phyloP scores from a whole-genome alignment of 176 grass and related monocot genomes.

The Chloris gayana region DNA sequence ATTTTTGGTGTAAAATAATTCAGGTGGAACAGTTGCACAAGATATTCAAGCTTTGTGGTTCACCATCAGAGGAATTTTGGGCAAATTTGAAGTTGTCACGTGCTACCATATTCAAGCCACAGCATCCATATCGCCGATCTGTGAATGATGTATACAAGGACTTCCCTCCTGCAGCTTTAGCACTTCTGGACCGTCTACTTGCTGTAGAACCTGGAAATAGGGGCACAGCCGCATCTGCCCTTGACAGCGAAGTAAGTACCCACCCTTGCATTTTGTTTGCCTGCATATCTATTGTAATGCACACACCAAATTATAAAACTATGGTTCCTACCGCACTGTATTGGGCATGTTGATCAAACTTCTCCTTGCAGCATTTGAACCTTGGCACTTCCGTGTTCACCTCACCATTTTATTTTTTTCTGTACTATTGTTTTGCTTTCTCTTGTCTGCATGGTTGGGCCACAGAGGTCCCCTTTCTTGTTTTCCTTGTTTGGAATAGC shows the following conservation, averaged over 20 bases:
- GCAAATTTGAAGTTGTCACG: conserved; percentile 72
- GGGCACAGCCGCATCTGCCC: conserved; percentile 76
- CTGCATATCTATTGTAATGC: neutral
- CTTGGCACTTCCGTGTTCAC: neutral
- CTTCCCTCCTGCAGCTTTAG: conserved; percentile 74
- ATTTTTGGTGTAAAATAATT: conserved; percentile 3
- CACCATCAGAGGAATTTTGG: conserved; percentile 92
- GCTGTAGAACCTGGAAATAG: conserved; percentile 81
- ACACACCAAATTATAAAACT: neutral
- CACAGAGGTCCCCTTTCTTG: neutral
- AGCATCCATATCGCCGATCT: conserved; percentile 71
- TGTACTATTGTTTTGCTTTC: neutral
- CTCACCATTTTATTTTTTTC: neutral
- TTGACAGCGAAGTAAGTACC: conserved; percentile 80
- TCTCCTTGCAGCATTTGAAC: neutral
- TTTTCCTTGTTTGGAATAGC: neutral
- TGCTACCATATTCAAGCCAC: conserved; percentile 83
- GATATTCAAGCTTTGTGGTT: conserved; percentile 96
- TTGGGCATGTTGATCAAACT: neutral
- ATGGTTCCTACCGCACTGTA: neutral
- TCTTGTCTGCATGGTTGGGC: neutral
- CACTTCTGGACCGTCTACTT: conserved; percentile 82
- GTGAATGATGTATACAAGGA: conserved; percentile 81
- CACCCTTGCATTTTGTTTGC: conserved; percentile 15
- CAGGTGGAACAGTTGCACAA: conserved; percentile 97